These are phyloP conservation scores for Acidiella bohemica DNA, from an alignment of 495 filamentous ascomycete species.

Conservation along the genomic window DNA sequence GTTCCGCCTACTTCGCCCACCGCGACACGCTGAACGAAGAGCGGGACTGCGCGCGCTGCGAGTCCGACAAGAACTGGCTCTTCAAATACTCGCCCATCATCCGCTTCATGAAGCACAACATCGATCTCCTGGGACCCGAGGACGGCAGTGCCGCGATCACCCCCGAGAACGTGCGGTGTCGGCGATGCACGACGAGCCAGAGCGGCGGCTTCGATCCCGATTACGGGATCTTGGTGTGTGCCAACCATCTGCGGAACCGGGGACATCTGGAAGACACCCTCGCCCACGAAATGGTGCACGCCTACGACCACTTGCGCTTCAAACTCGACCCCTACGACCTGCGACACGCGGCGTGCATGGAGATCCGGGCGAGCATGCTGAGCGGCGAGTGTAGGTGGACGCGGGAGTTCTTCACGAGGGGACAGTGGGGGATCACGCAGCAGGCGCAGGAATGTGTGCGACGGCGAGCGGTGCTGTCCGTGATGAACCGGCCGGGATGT, in stretches of 20 bases:
- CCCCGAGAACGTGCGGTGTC: constrained; percentile 62
- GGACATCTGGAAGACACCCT: constrained; percentile 82
- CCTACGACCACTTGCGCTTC: constrained; percentile 83
- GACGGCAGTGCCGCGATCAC: constrained; percentile 35
- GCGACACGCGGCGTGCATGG: constrained; percentile 86
- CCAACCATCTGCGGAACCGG: constrained; percentile 65
- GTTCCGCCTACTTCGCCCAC: constrained; percentile 54
- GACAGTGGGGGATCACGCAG: constrained; percentile 76
- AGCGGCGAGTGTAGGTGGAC: constrained; percentile 90
- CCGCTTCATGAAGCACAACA: constrained; percentile 67
- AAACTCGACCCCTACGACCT: constrained; percentile 72
- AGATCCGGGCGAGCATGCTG: constrained; percentile 87
- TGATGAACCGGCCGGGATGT: constrained; percentile 59
- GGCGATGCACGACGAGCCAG: constrained; percentile 53
- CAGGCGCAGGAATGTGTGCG: constrained; percentile 90
- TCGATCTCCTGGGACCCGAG: constrained; percentile 58
- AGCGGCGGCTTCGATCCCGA: constrained; percentile 71
- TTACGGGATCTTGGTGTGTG: constrained; percentile 78
- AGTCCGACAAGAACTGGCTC: constrained; percentile 63
- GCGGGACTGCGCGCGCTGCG: constrained; percentile 61
- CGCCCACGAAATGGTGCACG: constrained; percentile 96
- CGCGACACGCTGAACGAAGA: constrained; percentile 53
- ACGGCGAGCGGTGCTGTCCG: constrained; percentile 60
- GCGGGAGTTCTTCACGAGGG: constrained; percentile 66
- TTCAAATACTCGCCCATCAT: constrained; percentile 73